Evolutionary conservation across 148 eudicot species (phyloP).

Genomic region (Bassia scoparia): DNA sequence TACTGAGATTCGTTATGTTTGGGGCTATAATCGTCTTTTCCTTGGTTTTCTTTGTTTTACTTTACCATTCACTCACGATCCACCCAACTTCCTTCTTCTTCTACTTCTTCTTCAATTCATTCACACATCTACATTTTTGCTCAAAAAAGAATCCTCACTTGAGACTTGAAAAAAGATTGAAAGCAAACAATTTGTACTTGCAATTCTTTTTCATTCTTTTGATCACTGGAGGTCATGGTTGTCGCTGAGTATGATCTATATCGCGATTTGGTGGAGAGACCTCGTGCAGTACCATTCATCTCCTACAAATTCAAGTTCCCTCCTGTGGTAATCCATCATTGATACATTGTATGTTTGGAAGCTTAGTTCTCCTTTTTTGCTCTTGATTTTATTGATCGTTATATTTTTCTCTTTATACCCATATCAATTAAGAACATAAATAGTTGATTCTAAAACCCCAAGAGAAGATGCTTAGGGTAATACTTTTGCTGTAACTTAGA

Average conservation of each 20-base stretch:
- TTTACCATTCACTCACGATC: no score
- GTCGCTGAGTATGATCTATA: constrained; percentile 89
- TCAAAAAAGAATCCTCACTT: no score
- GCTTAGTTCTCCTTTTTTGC: constrained; percentile 3
- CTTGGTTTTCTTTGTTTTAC: no score
- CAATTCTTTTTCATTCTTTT: no score
- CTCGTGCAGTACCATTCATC: constrained; percentile 60
- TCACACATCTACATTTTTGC: no score
- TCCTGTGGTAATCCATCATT: constrained; percentile 60
- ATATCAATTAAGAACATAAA: not conserved
- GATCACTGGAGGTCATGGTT: no score
- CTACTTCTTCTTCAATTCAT: no score
- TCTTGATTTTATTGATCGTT: constrained; percentile 8
- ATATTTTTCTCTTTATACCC: constrained; percentile 10
- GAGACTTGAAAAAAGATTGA: no score
- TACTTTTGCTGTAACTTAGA: constrained; percentile 22
- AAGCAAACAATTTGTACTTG: no score
- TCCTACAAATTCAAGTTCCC: constrained; percentile 66
- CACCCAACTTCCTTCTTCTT: no score
- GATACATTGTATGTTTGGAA: constrained; percentile 21
- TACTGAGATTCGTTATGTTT: no score
- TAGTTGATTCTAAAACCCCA: constrained; percentile 5
- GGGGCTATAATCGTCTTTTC: no score
- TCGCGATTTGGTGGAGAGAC: constrained; percentile 56
- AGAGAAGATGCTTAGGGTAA: constrained; percentile 28